A percentile compares a stretch with the other conserved stretches of the same genome.
Conservation (phyloP, 75 land plant genomes). For the Sequoia sempervirens region DNA sequence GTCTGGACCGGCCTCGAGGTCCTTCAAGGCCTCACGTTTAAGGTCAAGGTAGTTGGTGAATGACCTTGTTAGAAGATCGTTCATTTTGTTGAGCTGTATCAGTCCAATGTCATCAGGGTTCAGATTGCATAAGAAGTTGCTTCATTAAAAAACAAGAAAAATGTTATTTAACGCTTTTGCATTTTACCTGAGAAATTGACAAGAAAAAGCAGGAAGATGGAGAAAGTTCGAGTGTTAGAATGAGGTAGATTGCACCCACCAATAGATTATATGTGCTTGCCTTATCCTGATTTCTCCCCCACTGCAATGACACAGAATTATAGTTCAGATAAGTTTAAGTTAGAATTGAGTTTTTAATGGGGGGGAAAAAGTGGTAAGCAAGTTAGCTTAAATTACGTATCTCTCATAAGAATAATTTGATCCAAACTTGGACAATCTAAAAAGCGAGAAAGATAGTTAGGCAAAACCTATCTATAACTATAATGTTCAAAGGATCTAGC, state of each 20-base stretch:
- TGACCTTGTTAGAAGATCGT: constrained; percentile 70
- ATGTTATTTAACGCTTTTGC: not conserved
- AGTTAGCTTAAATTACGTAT: not conserved
- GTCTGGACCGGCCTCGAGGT: constrained; percentile 44
- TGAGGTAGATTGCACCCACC: not conserved
- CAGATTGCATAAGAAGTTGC: not conserved
- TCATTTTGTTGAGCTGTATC: constrained; percentile 39
- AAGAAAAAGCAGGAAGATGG: not conserved
- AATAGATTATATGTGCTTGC: not conserved
- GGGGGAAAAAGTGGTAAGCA: not conserved
- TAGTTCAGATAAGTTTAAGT: not conserved
- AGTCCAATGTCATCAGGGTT: not conserved
- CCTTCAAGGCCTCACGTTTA: constrained; percentile 62
- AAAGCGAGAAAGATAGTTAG: not conserved
- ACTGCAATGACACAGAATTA: not conserved
- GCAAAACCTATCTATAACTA: no score
- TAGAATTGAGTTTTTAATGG: not conserved
- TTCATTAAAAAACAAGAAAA: not conserved
- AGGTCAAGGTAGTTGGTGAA: constrained; percentile 70
- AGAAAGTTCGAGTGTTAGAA: not conserved
- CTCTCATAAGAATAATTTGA: not conserved
- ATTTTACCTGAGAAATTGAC: not conserved
- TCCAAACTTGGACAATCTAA: not conserved
- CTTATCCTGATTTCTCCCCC: not conserved
- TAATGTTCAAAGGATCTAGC: no score